Evolutionary conservation across 1,284 basidiomycete species (phyloP).

Genomic region (Ustilago bromivora): DNA sequence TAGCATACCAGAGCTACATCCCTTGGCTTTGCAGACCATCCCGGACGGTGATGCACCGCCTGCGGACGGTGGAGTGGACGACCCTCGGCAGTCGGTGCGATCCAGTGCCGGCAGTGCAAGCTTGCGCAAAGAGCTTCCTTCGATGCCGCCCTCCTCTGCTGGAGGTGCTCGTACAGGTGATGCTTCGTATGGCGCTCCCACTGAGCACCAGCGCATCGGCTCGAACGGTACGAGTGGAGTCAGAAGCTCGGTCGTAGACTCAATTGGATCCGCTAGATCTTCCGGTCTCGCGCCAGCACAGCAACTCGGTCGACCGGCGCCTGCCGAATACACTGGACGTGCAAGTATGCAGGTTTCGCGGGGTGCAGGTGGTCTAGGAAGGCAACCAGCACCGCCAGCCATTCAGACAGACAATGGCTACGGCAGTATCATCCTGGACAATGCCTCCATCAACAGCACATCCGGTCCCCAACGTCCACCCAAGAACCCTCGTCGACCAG

Average conservation of each 20-base stretch:
- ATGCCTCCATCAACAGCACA: conserved; percentile 20
- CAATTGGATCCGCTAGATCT: conserved; percentile 13
- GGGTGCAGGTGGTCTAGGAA: background rate
- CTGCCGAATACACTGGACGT: conserved; percentile 8
- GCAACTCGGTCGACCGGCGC: conserved; percentile 4
- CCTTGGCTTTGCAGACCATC: conserved; percentile 30
- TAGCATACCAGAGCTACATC: conserved; percentile 28
- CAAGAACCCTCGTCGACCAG: conserved; percentile 42
- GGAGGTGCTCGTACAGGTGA: background rate
- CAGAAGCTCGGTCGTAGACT: conserved; percentile 27
- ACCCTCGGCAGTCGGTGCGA: conserved; percentile 20
- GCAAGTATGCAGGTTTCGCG: conserved; percentile 34
- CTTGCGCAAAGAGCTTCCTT: conserved; percentile 41
- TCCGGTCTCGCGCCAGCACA: conserved; percentile 12
- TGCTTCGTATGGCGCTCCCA: background rate
- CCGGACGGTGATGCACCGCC: conserved; percentile 14
- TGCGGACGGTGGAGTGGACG: conserved; percentile 11
- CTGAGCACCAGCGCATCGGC: conserved; percentile 16
- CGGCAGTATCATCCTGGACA: conserved; percentile 20
- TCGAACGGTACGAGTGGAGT: conserved; percentile 19
- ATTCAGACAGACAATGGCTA: conserved; percentile 14
- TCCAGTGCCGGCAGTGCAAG: conserved; percentile 24
- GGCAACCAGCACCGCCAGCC: conserved; percentile 2
- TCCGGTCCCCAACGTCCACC: conserved; percentile 32
- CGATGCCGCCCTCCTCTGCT: conserved; percentile 23